phyloP scores from a whole-genome alignment of 371 early-diverging fungal species.

The Rhizopus stolonifer region DNA sequence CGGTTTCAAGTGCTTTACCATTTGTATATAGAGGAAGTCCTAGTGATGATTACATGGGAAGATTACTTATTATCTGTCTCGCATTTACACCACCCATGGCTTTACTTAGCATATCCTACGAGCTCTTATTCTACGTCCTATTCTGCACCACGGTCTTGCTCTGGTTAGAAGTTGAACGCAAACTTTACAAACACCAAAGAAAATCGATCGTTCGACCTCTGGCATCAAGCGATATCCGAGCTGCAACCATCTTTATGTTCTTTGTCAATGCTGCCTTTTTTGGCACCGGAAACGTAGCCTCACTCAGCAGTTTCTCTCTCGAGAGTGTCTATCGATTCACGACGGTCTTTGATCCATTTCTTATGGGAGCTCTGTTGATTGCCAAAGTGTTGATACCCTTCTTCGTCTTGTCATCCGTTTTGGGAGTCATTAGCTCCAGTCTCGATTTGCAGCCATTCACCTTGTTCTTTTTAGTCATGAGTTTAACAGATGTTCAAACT shows the following conservation, averaged over 20 bases:
- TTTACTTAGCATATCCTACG: constrained; percentile 86
- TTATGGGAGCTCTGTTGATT: constrained; percentile 85
- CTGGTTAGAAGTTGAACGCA: constrained; percentile 84
- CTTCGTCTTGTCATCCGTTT: constrained; percentile 80
- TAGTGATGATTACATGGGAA: constrained; percentile 73
- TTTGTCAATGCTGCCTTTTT: constrained; percentile 94
- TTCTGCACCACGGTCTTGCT: constrained; percentile 71
- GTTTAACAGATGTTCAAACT: constrained; percentile 90
- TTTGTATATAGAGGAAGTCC: constrained; percentile 62
- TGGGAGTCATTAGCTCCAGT: constrained; percentile 72
- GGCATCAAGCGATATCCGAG: constrained; percentile 65
- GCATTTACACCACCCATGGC: constrained; percentile 89
- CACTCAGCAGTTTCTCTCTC: constrained; percentile 82
- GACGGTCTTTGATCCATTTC: constrained; percentile 87
- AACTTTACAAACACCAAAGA: constrained; percentile 32
- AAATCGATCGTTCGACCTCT: constrained; percentile 22
- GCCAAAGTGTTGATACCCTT: constrained; percentile 92
- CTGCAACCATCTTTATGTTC: constrained; percentile 78
- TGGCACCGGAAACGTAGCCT: constrained; percentile 95
- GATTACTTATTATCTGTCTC: constrained; percentile 78
- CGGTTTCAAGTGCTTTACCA: constrained; percentile 59
- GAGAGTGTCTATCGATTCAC: constrained; percentile 90
- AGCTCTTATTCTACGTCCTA: constrained; percentile 84
- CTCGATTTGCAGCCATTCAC: constrained; percentile 81
- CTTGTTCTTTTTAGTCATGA: constrained; percentile 79